These are phyloP conservation scores for Xanthoparmelia taractica DNA, from an alignment of 495 filamentous ascomycete genomes.

Conservation along the genomic window DNA sequence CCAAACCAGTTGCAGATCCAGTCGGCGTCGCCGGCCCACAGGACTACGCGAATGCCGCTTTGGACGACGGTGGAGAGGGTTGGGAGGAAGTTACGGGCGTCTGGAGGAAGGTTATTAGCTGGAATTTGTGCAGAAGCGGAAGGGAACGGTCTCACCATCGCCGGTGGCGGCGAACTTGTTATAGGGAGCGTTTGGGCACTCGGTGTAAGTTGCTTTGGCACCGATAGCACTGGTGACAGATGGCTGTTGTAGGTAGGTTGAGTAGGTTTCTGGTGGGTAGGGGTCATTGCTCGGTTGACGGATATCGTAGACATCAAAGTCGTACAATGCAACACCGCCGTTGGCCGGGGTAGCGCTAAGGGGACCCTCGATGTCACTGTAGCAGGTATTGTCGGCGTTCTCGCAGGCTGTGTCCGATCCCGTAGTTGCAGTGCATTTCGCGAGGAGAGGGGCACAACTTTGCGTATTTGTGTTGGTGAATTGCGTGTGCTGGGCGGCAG, in stretches of 20 bases:
- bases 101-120: constrained; percentile 23
- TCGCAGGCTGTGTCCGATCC: constrained; percentile 36
- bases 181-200: constrained; percentile 37
- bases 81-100: constrained; percentile 41
- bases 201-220: constrained; percentile 40
- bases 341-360: constrained; percentile 27
- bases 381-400: constrained; percentile 39
- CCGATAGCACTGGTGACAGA: constrained; percentile 45
- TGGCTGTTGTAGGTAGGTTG: constrained; percentile 35
- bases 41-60: constrained; percentile 40
- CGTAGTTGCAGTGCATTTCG: constrained; percentile 31
- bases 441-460: constrained; percentile 37
- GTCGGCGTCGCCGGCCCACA: constrained; percentile 53
- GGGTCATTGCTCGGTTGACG: constrained; percentile 38
- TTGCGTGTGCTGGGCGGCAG: constrained; percentile 33
- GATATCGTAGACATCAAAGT: constrained; percentile 45
- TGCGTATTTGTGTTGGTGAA: constrained; percentile 35
- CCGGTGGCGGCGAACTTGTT: constrained; percentile 41
- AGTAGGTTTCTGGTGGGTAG: constrained; percentile 43
- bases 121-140: neutral
- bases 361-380: constrained; percentile 38
- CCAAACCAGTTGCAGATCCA: constrained; percentile 53
- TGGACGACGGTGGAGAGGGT: constrained; percentile 42
- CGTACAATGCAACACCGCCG: constrained; percentile 42
- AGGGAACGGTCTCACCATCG: constrained; percentile 34